phyloP scores from a whole-genome alignment of 306 rosid genomes.

The Lagenaria siceraria region DNA sequence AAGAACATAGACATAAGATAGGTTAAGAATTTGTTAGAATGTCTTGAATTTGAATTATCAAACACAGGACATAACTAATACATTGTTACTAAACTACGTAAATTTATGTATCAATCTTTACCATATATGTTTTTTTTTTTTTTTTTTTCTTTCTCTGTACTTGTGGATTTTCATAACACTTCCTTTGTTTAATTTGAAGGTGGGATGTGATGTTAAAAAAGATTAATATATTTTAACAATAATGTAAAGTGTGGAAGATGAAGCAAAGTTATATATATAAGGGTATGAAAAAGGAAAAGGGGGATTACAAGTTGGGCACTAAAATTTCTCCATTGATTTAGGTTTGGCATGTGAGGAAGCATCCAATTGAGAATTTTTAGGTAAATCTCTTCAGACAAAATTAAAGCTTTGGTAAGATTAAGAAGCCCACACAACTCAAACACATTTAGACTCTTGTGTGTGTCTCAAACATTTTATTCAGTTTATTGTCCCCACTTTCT shows the following conservation, averaged over 20 bases:
- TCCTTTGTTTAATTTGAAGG: not conserved
- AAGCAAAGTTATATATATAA: too few relatives aligned
- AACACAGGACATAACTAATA: too few relatives aligned
- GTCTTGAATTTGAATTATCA: too few relatives aligned
- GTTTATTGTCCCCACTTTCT: not conserved
- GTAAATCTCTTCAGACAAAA: not conserved
- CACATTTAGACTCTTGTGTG: not conserved
- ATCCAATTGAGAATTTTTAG: conserved; percentile 2
- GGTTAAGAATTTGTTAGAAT: too few relatives aligned
- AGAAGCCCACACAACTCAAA: conserved; percentile 1
- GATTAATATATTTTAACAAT: not conserved
- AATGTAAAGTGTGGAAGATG: not conserved
- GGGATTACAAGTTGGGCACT: not conserved
- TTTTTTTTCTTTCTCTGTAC: too few relatives aligned
- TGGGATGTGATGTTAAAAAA: not conserved
- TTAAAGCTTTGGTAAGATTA: not conserved
- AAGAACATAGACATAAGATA: too few relatives aligned
- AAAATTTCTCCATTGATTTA: conserved; percentile 6
- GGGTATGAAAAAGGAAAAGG: not conserved
- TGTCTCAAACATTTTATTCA: not conserved
- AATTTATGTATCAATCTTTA: too few relatives aligned
- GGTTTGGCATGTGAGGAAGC: conserved; percentile 5
- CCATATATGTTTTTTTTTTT: too few relatives aligned
- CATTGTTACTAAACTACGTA: too few relatives aligned
- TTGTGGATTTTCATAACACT: too few relatives aligned